These are phyloP conservation scores for Oropetium thomaeum DNA, from an alignment of 176 grass and related monocot genomes.

Conservation along the genomic window DNA sequence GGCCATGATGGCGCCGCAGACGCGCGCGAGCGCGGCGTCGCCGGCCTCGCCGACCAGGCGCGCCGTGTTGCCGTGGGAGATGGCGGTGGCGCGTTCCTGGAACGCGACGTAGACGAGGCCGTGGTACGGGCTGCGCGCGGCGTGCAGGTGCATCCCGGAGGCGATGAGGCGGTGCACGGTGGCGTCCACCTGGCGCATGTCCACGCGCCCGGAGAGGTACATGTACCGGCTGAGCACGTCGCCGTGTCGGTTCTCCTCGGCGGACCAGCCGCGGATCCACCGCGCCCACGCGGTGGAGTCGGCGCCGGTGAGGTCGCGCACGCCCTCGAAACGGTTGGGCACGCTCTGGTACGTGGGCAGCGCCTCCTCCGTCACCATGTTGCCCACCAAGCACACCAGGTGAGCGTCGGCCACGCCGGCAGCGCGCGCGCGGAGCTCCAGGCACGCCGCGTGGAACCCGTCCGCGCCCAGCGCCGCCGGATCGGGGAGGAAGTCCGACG, in stretches of 20 bases:
- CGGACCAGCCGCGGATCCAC: too few relatives aligned
- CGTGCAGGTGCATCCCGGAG: background rate
- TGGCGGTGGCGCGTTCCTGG: slow-evolving; percentile 79
- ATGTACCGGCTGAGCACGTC: too few relatives aligned
- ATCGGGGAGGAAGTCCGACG: slow-evolving; percentile 73
- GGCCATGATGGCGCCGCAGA: slow-evolving; percentile 63
- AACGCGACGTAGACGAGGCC: slow-evolving; percentile 82
- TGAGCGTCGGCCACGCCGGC: slow-evolving; percentile 47
- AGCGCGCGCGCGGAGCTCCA: slow-evolving; percentile 44
- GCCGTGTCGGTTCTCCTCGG: too few relatives aligned
- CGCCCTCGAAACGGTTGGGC: slow-evolving; percentile 63
- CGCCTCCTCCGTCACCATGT: slow-evolving; percentile 96
- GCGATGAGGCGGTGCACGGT: background rate
- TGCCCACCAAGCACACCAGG: slow-evolving; percentile 69
- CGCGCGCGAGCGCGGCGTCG: slow-evolving; percentile 48
- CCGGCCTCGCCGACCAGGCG: slow-evolving; percentile 40
- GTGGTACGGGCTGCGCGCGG: slow-evolving; percentile 47
- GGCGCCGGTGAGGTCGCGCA: slow-evolving; percentile 65
- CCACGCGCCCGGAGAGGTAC: too few relatives aligned
- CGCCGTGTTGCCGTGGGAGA: slow-evolving; percentile 88
- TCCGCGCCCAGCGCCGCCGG: slow-evolving; percentile 40
- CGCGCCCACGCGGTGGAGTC: too few relatives aligned
- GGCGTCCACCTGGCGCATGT: background rate
- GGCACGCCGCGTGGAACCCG: slow-evolving; percentile 50
- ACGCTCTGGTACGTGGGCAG: slow-evolving; percentile 85